These are phyloP conservation scores for Botrytis squamosa DNA, from an alignment of 2,329 filamentous ascomycete species.

Conservation along the genomic window DNA sequence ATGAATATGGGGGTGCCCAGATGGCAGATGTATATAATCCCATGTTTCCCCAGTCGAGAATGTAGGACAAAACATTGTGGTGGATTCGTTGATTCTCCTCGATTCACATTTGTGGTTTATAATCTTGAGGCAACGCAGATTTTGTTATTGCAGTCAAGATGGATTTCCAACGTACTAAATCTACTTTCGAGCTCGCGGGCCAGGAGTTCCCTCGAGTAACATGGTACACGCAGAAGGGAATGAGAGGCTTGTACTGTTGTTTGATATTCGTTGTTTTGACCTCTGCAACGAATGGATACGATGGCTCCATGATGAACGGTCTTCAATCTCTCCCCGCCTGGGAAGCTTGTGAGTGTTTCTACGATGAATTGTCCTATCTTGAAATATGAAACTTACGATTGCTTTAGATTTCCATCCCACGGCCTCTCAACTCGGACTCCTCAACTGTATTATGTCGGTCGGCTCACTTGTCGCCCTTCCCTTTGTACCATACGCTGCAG, in stretches of 20 bases:
- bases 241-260: conserved; percentile 56
- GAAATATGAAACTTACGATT: conserved; percentile 44
- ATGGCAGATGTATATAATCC: conserved; percentile 3
- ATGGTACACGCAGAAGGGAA: conserved; percentile 55
- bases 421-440: conserved; percentile 44
- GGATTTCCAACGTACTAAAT: conserved; percentile 28
- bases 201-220: conserved; percentile 41
- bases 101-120: neutral
- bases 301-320: conserved; percentile 48
- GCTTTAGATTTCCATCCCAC: conserved; percentile 40
- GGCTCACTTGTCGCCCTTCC: conserved; percentile 49
- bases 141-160: conserved; percentile 15
- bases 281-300: conserved; percentile 51
- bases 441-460: conserved; percentile 50
- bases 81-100: neutral
- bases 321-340: conserved; percentile 47
- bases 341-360: conserved; percentile 49
- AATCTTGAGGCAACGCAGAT: conserved; percentile 2
- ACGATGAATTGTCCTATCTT: conserved; percentile 29
- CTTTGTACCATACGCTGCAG: conserved; percentile 49
- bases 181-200: conserved; percentile 37
- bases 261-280: conserved; percentile 39
- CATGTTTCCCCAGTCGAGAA: neutral
- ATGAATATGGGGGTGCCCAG: neutral
- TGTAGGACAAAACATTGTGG: neutral